These are phyloP conservation scores for Nemophila menziesii DNA, from an alignment of 257 asterid species.

Conservation along the genomic window DNA sequence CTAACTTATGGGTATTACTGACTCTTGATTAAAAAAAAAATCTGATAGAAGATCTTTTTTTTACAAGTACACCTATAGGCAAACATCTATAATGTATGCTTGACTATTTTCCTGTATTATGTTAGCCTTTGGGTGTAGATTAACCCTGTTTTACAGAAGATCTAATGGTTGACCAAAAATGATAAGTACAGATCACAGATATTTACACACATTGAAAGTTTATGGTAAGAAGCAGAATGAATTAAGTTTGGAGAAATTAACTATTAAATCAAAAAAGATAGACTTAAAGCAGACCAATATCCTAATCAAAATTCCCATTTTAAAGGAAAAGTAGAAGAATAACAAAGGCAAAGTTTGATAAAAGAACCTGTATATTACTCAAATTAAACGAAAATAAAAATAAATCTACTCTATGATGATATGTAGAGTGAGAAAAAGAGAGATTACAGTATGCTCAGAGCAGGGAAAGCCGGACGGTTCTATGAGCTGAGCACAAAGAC, in stretches of 20 bases:
- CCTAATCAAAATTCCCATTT: not conserved
- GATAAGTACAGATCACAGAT: not conserved
- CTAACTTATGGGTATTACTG: too few species aligned
- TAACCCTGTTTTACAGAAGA: too few species aligned
- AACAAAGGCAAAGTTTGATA: not conserved
- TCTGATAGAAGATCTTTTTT: too few species aligned
- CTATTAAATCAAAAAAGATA: not conserved
- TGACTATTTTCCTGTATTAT: too few species aligned
- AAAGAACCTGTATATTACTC: not conserved
- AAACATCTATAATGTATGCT: not conserved
- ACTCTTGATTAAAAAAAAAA: too few species aligned
- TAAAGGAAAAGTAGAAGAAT: not conserved
- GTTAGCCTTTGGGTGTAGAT: too few species aligned
- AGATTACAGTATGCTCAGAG: conserved; percentile 61
- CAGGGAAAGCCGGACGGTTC: conserved; percentile 76
- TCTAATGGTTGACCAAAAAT: too few species aligned
- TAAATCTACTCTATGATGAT: not conserved
- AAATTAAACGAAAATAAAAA: not conserved
- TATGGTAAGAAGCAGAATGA: not conserved
- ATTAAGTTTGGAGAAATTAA: not conserved
- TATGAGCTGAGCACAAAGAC: conserved; percentile 64
- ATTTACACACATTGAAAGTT: not conserved
- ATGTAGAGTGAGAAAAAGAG: conserved; percentile 8
- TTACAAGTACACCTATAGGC: not conserved
- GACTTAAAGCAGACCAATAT: not conserved